Percentiles rank a stretch among this genome's conserved stretches.
Conservation (phyloP, 352 stramenopile species). For the Elongisporangium prolatum region DNA sequence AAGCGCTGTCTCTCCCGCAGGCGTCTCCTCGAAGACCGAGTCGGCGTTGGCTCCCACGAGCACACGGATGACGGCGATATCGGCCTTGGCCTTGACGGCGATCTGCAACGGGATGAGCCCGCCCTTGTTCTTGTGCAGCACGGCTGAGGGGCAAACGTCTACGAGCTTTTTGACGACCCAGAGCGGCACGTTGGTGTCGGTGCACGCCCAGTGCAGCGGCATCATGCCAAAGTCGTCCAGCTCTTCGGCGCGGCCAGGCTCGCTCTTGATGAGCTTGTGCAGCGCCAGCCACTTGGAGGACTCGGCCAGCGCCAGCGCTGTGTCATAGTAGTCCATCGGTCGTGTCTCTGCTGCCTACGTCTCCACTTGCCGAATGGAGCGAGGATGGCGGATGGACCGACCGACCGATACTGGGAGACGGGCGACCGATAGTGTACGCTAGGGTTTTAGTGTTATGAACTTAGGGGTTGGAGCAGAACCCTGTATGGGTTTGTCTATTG, state of each 20-base stretch:
- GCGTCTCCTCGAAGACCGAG: slow-evolving; percentile 61
- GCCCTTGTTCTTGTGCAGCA: slow-evolving; percentile 70
- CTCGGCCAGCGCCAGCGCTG: slow-evolving; percentile 72
- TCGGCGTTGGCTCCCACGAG: slow-evolving; percentile 46
- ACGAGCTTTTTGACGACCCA: slow-evolving; percentile 63
- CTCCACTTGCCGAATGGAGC: not conserved
- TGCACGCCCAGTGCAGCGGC: slow-evolving; percentile 82
- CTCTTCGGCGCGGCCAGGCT: slow-evolving; percentile 56
- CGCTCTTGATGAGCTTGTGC: slow-evolving; percentile 43
- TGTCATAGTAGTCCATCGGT: slow-evolving; percentile 14
- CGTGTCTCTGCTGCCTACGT: slow-evolving; percentile 1
- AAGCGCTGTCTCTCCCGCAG: slow-evolving; percentile 57
- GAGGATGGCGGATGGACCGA: not conserved
- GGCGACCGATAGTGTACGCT: not conserved
- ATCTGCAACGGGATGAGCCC: slow-evolving; percentile 78
- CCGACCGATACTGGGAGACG: not conserved
- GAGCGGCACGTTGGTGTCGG: slow-evolving; percentile 58
- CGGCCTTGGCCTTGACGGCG: slow-evolving; percentile 68
- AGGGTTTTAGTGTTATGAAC: not conserved
- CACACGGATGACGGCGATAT: slow-evolving; percentile 56
- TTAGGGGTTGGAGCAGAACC: not conserved
- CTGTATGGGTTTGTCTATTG: not conserved
- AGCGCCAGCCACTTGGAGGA: slow-evolving; percentile 63
- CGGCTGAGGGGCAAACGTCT: slow-evolving; percentile 45
- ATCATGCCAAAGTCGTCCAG: slow-evolving; percentile 87